These are phyloP conservation scores for Boletus austroedulis DNA, from an alignment of 1,284 basidiomycete species.

Conservation along the genomic window DNA sequence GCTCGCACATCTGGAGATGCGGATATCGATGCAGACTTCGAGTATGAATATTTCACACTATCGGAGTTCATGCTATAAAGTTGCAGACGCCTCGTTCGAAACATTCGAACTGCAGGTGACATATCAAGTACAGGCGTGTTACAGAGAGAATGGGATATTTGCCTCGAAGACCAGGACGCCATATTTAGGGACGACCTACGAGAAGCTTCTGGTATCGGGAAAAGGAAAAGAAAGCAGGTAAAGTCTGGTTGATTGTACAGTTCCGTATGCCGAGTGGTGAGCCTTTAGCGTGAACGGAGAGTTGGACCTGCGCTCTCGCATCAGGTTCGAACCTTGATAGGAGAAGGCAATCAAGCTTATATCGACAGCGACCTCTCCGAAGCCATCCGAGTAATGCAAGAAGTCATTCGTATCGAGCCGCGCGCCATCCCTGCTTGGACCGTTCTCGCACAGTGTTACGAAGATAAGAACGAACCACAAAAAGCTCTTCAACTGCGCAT, in stretches of 20 bases:
- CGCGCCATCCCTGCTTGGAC: conserved; percentile 83
- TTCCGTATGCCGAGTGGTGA: neutral
- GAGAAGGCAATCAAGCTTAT: conserved; percentile 86
- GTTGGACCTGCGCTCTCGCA: conserved; percentile 65
- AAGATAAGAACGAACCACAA: conserved; percentile 20
- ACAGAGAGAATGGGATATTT: conserved; percentile 32
- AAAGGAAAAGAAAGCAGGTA: conserved; percentile 48
- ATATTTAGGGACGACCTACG: conserved; percentile 65
- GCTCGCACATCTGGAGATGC: conserved; percentile 7
- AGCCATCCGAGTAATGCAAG: conserved; percentile 80
- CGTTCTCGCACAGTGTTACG: conserved; percentile 41
- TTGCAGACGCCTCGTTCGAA: conserved; percentile 24
- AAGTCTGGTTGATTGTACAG: conserved; percentile 5
- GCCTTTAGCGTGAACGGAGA: conserved; percentile 36
- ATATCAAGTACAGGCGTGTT: conserved; percentile 24
- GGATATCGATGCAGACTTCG: conserved; percentile 31
- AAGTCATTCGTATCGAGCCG: conserved; percentile 93
- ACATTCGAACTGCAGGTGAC: conserved; percentile 29
- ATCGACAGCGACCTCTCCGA: conserved; percentile 67
- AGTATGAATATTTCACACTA: conserved; percentile 15
- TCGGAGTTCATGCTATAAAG: neutral
- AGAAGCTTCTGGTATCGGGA: conserved; percentile 67
- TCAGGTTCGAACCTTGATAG: conserved; percentile 84
- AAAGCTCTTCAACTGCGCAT: conserved; percentile 22
- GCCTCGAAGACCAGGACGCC: conserved; percentile 56